phyloP scores from a whole-genome alignment of 164 flowering plant species.

The Brasenia schreberi region DNA sequence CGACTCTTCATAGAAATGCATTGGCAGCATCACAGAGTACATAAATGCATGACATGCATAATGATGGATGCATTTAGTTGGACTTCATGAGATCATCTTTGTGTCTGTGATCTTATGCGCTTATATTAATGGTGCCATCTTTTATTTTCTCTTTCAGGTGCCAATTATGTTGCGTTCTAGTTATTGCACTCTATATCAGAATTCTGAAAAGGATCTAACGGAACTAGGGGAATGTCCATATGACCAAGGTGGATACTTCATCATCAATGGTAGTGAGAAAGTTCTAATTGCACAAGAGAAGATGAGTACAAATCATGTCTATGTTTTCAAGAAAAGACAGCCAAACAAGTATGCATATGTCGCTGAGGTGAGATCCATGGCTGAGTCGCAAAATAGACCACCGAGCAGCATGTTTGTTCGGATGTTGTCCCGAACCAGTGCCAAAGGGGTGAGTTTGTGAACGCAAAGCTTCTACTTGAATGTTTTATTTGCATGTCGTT shows the following conservation, averaged over 20 bases:
- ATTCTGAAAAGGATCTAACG: conserved; percentile 92
- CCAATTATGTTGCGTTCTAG: conserved; percentile 98
- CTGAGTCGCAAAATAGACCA: conserved; percentile 89
- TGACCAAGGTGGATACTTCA: conserved; percentile 98
- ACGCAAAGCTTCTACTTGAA: not conserved
- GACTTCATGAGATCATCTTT: not conserved
- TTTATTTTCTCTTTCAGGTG: conserved; percentile 30
- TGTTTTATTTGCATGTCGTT: too few species aligned
- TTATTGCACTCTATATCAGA: conserved; percentile 81
- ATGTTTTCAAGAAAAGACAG: conserved; percentile 96
- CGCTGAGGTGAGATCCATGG: conserved; percentile 95
- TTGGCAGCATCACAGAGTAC: too few species aligned
- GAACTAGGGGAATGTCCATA: conserved; percentile 99
- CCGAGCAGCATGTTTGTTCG: conserved; percentile 98
- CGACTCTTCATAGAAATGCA: too few species aligned
- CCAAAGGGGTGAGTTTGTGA: conserved; percentile 68
- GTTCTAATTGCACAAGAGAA: conserved; percentile 97
- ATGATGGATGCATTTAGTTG: not conserved
- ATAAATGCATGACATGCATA: too few species aligned
- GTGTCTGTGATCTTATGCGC: too few species aligned
- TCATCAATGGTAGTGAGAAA: conserved; percentile 97
- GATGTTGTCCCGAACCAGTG: conserved; percentile 91
- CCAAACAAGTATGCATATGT: conserved; percentile 97
- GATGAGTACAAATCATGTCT: conserved; percentile 98
- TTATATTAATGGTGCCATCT: too few species aligned